Evolutionary conservation across 306 rosid species (phyloP).

Genomic region (Casuarina glauca): DNA sequence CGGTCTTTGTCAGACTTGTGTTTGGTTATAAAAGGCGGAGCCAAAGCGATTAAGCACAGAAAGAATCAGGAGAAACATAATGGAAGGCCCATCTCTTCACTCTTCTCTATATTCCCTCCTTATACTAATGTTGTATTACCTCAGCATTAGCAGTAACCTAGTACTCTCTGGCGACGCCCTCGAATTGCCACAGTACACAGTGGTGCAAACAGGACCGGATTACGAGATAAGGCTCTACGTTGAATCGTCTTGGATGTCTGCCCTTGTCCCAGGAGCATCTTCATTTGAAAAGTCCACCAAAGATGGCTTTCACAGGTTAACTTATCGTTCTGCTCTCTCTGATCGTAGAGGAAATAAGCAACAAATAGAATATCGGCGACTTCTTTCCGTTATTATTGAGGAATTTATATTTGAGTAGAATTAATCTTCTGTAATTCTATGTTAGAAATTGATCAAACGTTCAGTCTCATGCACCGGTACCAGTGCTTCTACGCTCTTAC

Average conservation of each 20-base stretch:
- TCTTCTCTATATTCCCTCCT: slow-evolving; percentile 17
- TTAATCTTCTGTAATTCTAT: too few relatives aligned
- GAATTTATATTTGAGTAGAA: too few relatives aligned
- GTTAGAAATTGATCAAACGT: too few relatives aligned
- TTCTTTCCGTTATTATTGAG: too few relatives aligned
- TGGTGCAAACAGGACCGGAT: slow-evolving; percentile 54
- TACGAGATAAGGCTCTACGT: slow-evolving; percentile 68
- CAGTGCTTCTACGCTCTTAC: too few relatives aligned
- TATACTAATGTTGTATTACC: slow-evolving; percentile 24
- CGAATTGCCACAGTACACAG: slow-evolving; percentile 58
- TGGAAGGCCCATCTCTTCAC: slow-evolving; percentile 32
- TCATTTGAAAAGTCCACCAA: slow-evolving; percentile 61
- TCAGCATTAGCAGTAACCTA: not conserved
- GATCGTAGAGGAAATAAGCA: not conserved
- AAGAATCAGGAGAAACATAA: slow-evolving; percentile 6
- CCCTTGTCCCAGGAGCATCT: slow-evolving; percentile 42
- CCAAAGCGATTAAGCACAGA: not conserved
- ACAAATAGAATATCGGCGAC: too few relatives aligned
- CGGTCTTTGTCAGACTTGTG: not conserved
- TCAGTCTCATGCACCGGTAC: too few relatives aligned
- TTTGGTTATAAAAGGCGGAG: not conserved
- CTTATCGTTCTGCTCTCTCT: not conserved
- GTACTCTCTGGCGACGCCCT: slow-evolving; percentile 27
- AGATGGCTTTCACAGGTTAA: slow-evolving; percentile 76
- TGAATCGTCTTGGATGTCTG: slow-evolving; percentile 69